phyloP scores from a whole-genome alignment of 176 grass and related monocot species.

The Canna indica region DNA sequence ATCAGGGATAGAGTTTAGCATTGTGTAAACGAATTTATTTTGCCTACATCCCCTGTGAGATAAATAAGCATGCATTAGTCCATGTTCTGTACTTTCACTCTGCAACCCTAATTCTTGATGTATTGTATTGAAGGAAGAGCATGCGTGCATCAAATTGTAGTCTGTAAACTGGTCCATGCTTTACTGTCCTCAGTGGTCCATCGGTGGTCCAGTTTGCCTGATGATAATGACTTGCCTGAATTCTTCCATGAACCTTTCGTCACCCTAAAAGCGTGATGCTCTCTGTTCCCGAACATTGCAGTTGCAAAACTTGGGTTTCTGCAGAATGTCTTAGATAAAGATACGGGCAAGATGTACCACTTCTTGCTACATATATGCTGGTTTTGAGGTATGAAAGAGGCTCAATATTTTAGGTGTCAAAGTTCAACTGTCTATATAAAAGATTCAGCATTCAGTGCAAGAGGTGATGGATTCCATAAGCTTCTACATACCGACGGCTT shows the following conservation, averaged over 20 bases:
- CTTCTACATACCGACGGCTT: too few relatives aligned
- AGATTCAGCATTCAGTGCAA: too few relatives aligned
- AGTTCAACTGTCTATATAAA: too few relatives aligned
- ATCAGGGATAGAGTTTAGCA: too few relatives aligned
- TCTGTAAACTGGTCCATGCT: neutral
- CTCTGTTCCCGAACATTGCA: neutral
- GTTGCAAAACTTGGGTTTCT: neutral
- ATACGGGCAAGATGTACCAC: neutral
- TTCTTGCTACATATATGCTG: neutral
- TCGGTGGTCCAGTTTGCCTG: neutral
- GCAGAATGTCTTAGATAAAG: neutral
- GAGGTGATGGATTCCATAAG: too few relatives aligned
- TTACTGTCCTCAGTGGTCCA: neutral
- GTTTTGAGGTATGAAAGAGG: too few relatives aligned
- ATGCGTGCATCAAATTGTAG: neutral
- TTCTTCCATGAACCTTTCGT: neutral
- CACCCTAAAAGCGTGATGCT: constrained; percentile 1
- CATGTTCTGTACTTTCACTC: neutral
- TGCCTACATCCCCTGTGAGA: too few relatives aligned
- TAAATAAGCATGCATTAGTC: too few relatives aligned
- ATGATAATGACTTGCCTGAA: neutral
- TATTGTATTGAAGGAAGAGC: neutral
- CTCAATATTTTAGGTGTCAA: too few relatives aligned
- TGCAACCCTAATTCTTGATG: neutral
- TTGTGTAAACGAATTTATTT: too few relatives aligned